phyloP scores from a whole-genome alignment of 164 flowering plant genomes.

The Aristolochia contorta region DNA sequence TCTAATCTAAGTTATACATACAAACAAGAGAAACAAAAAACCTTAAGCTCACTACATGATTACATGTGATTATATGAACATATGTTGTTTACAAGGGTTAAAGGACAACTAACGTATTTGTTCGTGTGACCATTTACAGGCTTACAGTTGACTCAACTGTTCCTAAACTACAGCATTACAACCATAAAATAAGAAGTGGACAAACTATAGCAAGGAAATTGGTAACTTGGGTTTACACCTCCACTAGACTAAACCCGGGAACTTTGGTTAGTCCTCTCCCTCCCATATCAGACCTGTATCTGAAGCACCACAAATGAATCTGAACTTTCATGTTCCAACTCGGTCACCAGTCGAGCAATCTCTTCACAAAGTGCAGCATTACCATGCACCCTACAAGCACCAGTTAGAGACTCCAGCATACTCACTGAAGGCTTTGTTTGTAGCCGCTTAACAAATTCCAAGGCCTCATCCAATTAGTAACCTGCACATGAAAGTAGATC shows the following conservation, averaged over 20 bases:
- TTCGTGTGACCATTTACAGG: too few relatives aligned
- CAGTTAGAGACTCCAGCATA: slow-evolving; percentile 39
- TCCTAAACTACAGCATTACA: too few relatives aligned
- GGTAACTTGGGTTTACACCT: neutral
- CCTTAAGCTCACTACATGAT: too few relatives aligned
- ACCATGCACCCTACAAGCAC: slow-evolving; percentile 45
- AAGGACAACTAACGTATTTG: too few relatives aligned
- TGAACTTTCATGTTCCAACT: slow-evolving; percentile 27
- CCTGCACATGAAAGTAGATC: slow-evolving; percentile 56
- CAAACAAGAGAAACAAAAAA: too few relatives aligned
- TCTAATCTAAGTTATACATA: too few relatives aligned
- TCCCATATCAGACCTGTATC: slow-evolving; percentile 26
- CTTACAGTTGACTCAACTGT: too few relatives aligned
- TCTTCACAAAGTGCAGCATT: slow-evolving; percentile 34
- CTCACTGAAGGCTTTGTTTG: slow-evolving; percentile 24
- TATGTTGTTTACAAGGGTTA: too few relatives aligned
- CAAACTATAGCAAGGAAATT: neutral
- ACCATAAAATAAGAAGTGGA: neutral
- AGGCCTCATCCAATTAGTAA: slow-evolving; percentile 40
- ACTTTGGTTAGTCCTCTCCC: slow-evolving; percentile 21
- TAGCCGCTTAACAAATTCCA: slow-evolving; percentile 27
- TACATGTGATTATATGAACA: too few relatives aligned
- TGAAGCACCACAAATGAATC: slow-evolving; percentile 27
- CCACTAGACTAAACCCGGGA: slow-evolving; percentile 28
- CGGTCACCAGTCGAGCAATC: slow-evolving; percentile 21